Evolutionary conservation across 2,329 filamentous ascomycete species (phyloP), one percentile per base, ranked within the genome.

Genomic region (Dothideomycetes sp.): DNA sequence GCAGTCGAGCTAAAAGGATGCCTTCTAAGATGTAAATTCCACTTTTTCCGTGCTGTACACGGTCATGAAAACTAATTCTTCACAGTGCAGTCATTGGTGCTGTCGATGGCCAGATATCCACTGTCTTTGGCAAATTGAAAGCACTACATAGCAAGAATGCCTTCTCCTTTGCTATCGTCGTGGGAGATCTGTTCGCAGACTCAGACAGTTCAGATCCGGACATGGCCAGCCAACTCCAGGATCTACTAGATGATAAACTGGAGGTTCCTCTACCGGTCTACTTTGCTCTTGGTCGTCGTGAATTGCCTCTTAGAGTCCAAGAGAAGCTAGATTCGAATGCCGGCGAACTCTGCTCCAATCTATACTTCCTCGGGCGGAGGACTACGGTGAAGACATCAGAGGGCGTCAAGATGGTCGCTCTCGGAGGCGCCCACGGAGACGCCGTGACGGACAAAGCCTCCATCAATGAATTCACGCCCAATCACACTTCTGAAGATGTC

Each of bases 321-420:
- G 75, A 83, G 54, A 87, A 79, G 57, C 72, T 96, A 38, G 74
- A 85, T 55, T 73, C 74, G 23, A 76, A 82, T 47, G 80, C 62
- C 46, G 68, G 72, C 47, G 77, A 82, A 53, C 72, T 98, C 13
- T 94, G 87, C 58, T 73, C 81, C n/a, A 96, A 98, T 57, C 74
- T 98, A 9, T 84, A 85, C 62, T 94, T 82, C 54, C 74, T 98
- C 1, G 88, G 84, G 43, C 93, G 91, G 61, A 80, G 86, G 53
- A 85, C 84, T 46, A 80, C 82, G 11, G 82, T 86, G 38, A 96
- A 91, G 59, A 96, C 89, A 0, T 82, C 84, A 0, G 88, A 95
- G 49, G 89, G 88, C 1, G 70, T 96, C 32, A 79, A 82, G 36
- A 87, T 98, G 47, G 84, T 89, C n/a, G 71, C 84, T 1, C 70